phyloP scores from a whole-genome alignment of 2,329 filamentous ascomycete genomes.

The Stachybotrys chlorohalonatus region DNA sequence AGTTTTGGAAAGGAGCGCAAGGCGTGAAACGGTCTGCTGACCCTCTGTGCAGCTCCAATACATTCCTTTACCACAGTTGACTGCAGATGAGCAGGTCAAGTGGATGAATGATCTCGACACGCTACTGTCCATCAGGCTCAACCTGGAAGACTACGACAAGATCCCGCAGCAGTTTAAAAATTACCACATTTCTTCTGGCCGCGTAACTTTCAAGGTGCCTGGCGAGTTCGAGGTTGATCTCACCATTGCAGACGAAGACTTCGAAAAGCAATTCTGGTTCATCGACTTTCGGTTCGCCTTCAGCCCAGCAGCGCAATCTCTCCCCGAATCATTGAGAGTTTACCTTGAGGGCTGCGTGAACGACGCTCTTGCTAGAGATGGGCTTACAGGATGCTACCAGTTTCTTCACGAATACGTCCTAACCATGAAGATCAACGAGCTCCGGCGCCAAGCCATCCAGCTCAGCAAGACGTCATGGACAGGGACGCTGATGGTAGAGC shows the following conservation, averaged over 20 bases:
- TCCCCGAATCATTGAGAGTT: conserved; percentile 55
- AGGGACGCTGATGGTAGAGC: conserved; percentile 67
- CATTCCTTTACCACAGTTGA: conserved; percentile 63
- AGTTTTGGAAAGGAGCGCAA: conserved; percentile 17
- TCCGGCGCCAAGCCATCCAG: conserved; percentile 66
- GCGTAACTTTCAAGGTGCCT: conserved; percentile 76
- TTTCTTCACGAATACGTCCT: conserved; percentile 81
- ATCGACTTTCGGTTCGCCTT: conserved; percentile 86
- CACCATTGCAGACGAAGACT: conserved; percentile 79
- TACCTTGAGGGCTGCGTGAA: conserved; percentile 68
- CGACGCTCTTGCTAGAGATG: conserved; percentile 56
- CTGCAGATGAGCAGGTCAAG: conserved; percentile 61
- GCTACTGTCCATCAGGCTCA: conserved; percentile 71
- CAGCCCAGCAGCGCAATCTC: conserved; percentile 50
- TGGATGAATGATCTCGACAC: conserved; percentile 78
- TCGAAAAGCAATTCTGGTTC: conserved; percentile 81
- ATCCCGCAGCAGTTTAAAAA: conserved; percentile 67
- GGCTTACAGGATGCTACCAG: conserved; percentile 72
- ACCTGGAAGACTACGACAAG: conserved; percentile 70
- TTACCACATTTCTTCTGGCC: conserved; percentile 74
- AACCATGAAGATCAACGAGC: conserved; percentile 80
- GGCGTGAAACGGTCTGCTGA: conserved; percentile 20
- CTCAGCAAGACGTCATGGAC: conserved; percentile 67
- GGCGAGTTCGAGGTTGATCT: conserved; percentile 91
- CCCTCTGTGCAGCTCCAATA: conserved; percentile 54